Evolutionary conservation across 768 basidiomycete species (phyloP).

Genomic region (Erythrobasidium yunnanense): DNA sequence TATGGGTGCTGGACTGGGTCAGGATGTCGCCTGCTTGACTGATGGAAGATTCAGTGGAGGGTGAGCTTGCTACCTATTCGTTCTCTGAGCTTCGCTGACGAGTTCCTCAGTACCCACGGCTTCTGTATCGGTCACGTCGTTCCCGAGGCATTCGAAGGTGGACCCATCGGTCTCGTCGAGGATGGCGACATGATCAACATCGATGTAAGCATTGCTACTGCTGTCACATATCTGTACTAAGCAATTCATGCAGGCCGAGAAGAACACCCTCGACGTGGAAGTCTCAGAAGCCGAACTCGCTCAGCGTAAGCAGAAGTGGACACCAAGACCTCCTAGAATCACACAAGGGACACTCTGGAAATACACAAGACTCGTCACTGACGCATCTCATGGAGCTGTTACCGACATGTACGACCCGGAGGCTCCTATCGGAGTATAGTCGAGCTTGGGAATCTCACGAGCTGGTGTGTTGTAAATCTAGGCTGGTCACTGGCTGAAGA

Average conservation of each 20-base stretch:
- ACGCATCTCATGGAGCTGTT: constrained; percentile 86
- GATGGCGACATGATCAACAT: constrained; percentile 39
- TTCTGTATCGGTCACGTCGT: constrained; percentile 96
- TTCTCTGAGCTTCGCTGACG: constrained; percentile 13
- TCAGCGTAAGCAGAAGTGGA: constrained; percentile 61
- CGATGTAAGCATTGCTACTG: constrained; percentile 20
- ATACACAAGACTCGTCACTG: constrained; percentile 62
- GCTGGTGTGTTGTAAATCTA: too few relatives aligned
- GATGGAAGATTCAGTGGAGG: constrained; percentile 98
- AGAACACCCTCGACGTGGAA: constrained; percentile 63
- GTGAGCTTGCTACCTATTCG: constrained; percentile 48
- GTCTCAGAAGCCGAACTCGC: constrained; percentile 71
- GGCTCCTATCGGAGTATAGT: neutral
- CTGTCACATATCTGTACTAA: neutral
- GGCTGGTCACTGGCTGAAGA: too few relatives aligned
- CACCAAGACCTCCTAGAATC: constrained; percentile 72
- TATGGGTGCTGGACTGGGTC: constrained; percentile 93
- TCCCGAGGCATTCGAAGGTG: constrained; percentile 43
- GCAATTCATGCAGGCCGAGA: constrained; percentile 51
- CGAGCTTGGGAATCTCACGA: too few relatives aligned
- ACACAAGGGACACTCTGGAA: constrained; percentile 54
- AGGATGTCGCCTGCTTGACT: constrained; percentile 91
- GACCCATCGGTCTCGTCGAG: constrained; percentile 39
- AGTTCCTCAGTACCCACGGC: constrained; percentile 36
- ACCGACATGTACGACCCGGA: constrained; percentile 49